Percentiles rank a stretch among this genome's conserved stretches.
These are phyloP conservation scores for Termitomyces sp. DNA, from an alignment of 768 basidiomycete genomes.

Conservation along the genomic window DNA sequence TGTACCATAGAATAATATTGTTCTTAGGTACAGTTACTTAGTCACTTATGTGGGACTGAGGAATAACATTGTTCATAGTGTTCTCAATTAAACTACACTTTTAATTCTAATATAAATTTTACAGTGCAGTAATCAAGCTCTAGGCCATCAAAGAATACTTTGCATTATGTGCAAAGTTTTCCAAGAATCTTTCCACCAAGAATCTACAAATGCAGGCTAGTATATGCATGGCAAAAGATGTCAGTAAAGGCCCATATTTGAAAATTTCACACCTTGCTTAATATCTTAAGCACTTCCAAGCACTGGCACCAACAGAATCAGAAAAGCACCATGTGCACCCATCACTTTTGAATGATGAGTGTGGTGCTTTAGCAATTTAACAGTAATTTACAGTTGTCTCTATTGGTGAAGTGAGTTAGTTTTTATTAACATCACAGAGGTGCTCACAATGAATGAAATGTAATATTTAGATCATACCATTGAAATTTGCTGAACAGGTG, in stretches of 20 bases:
- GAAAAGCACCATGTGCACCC: slow-evolving; percentile 17
- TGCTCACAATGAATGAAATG: too few relatives aligned
- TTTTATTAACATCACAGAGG: too few relatives aligned
- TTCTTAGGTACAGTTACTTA: too few relatives aligned
- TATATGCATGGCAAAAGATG: background rate
- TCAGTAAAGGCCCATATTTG: slow-evolving; percentile 1
- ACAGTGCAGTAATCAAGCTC: slow-evolving; percentile 7
- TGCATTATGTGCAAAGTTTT: slow-evolving; percentile 4
- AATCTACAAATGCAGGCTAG: background rate
- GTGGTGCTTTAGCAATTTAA: slow-evolving; percentile 7
- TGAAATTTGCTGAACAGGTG: background rate
- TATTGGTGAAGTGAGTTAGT: slow-evolving; percentile 5
- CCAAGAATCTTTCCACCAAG: background rate
- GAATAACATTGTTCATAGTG: too few relatives aligned
- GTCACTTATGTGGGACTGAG: too few relatives aligned
- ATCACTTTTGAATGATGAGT: slow-evolving; percentile 15
- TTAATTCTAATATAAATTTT: slow-evolving; percentile 11
- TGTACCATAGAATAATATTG: too few relatives aligned
- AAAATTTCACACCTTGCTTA: background rate
- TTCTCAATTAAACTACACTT: too few relatives aligned
- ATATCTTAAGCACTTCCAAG: slow-evolving; percentile 7
- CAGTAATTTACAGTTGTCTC: slow-evolving; percentile 12
- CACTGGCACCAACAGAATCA: slow-evolving; percentile 7
- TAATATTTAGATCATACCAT: background rate
- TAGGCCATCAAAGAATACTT: slow-evolving; percentile 11